Conservation (phyloP, 371 early-diverging fungal species). For the Mucor velutinosus region DNA sequence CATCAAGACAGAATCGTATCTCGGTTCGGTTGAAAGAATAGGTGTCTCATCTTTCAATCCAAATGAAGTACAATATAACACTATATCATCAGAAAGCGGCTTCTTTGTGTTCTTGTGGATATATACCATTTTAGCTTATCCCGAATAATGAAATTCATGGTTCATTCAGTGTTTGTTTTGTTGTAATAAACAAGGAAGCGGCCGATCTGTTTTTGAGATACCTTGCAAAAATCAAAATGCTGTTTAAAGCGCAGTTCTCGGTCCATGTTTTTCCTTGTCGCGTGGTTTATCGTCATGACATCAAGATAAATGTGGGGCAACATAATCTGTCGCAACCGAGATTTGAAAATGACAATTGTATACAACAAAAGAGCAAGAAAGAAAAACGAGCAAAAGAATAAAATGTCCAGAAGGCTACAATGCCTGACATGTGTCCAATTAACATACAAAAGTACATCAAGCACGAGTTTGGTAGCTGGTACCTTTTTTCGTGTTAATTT, state of each 20-base stretch:
- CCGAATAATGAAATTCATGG: background rate
- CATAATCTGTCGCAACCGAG: background rate
- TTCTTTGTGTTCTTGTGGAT: background rate
- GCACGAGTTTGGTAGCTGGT: conserved; percentile 10
- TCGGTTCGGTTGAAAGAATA: conserved; percentile 2
- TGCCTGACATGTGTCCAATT: background rate
- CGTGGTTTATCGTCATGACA: conserved; percentile 4
- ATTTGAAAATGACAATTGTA: background rate
- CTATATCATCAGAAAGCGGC: too few species aligned
- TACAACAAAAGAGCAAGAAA: background rate
- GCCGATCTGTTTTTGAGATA: background rate
- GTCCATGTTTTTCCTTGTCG: conserved; percentile 4
- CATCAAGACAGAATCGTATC: background rate
- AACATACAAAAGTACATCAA: background rate
- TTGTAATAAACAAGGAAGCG: background rate
- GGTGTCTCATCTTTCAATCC: background rate
- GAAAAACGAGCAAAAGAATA: background rate
- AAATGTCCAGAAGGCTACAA: background rate
- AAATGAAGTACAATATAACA: background rate
- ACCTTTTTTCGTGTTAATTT: conserved; percentile 1
- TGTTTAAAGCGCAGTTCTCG: background rate
- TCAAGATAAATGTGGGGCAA: background rate
- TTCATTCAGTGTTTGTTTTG: background rate
- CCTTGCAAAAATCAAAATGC: background rate
- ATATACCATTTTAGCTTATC: background rate